These are phyloP conservation scores for Breynia disticha DNA, from an alignment of 441 rosid species.

Conservation along the genomic window DNA sequence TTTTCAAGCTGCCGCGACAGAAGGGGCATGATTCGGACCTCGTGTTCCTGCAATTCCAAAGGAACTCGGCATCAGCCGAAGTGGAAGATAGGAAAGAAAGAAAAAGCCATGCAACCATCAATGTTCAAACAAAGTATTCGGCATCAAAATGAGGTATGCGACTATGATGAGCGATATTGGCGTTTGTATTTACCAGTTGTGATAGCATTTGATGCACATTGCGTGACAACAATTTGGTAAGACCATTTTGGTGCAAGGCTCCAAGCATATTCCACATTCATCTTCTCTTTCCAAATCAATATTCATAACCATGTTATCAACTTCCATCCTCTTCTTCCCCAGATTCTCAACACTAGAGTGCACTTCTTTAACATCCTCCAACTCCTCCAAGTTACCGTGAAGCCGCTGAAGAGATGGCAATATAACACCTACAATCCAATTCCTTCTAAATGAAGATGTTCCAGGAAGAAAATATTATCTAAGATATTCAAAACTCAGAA, in stretches of 20 bases:
- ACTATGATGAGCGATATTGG: conserved; percentile 4
- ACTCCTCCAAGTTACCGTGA: conserved; percentile 39
- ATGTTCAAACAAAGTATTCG: conserved; percentile 2
- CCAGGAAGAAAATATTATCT: not conserved
- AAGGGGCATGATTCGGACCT: conserved; percentile 95
- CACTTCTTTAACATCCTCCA: conserved; percentile 25
- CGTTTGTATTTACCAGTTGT: conserved; percentile 50
- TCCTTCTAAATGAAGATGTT: conserved; percentile 5
- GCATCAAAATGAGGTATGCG: not conserved
- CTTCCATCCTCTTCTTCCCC: conserved; percentile 34
- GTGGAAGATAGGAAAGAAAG: not conserved
- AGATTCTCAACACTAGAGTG: conserved; percentile 22
- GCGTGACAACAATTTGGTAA: conserved; percentile 88
- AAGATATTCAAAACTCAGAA: not conserved
- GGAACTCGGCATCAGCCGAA: conserved; percentile 5
- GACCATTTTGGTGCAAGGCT: conserved; percentile 91
- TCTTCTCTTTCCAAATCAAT: conserved; percentile 75
- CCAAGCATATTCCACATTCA: conserved; percentile 95
- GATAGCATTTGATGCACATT: conserved; percentile 95
- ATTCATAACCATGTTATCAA: conserved; percentile 34
- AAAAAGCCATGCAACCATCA: not conserved
- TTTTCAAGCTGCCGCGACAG: conserved; percentile 81
- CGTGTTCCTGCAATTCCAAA: conserved; percentile 52
- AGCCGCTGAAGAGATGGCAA: conserved; percentile 81
- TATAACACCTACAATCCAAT: conserved; percentile 49